Evolutionary conservation across 176 grass and related monocot genomes (phyloP).

Genomic region (Coix lacrymajobi): DNA sequence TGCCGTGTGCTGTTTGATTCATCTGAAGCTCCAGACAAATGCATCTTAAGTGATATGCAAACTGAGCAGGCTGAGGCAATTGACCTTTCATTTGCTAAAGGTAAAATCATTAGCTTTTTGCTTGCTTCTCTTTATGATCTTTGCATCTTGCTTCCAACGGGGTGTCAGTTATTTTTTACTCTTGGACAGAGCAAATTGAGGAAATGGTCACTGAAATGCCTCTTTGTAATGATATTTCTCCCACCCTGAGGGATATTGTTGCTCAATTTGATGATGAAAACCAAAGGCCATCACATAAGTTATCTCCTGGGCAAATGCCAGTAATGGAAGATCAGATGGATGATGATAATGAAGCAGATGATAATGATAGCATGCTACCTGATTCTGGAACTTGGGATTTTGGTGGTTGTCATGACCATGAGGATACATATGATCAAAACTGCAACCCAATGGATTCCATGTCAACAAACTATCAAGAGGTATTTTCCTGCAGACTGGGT

Average conservation of each 20-base stretch:
- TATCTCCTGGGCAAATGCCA: constrained; percentile 43
- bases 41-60: constrained; percentile 43
- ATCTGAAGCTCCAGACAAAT: constrained; percentile 75
- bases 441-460: constrained; percentile 34
- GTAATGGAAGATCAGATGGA: constrained; percentile 34
- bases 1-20: constrained; percentile 94
- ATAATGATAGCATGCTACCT: constrained; percentile 34
- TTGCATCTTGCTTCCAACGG: constrained; percentile 18
- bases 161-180: constrained; percentile 15
- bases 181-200: constrained; percentile 64
- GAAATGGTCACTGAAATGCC: constrained; percentile 73
- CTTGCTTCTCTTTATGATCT: background rate
- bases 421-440: constrained; percentile 46
- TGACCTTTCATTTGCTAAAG: constrained; percentile 87
- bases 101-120: constrained; percentile 33
- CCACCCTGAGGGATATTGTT: constrained; percentile 73
- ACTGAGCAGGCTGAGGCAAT: constrained; percentile 41
- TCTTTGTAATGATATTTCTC: constrained; percentile 70
- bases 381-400: constrained; percentile 58
- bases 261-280: constrained; percentile 92
- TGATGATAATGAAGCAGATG: constrained; percentile 18
- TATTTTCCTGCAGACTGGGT: constrained; percentile 27
- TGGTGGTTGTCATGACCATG: constrained; percentile 59
- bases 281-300: constrained; percentile 45
- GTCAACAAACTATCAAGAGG: constrained; percentile 57